Conservation (phyloP, 495 filamentous ascomycete species). For the Aspergillus funiculosus region DNA sequence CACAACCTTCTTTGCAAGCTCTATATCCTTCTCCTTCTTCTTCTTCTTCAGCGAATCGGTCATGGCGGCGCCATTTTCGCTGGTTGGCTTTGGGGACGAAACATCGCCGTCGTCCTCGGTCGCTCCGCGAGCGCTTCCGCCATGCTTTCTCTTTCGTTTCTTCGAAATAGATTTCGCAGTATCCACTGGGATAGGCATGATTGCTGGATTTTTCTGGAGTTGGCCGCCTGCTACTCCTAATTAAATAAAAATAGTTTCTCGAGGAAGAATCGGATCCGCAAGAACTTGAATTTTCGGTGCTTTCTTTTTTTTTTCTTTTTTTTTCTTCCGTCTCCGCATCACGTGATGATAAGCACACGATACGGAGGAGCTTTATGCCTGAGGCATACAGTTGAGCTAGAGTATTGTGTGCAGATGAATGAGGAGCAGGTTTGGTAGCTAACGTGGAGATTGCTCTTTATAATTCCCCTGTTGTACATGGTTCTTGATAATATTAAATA, state of each 20-base stretch:
- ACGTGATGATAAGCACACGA: conserved; percentile 18
- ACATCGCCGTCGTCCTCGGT: conserved; percentile 11
- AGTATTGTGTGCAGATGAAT: too few species aligned
- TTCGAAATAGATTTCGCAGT: conserved; percentile 54
- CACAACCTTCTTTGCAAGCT: conserved; percentile 19
- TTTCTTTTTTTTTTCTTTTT: conserved; percentile 15
- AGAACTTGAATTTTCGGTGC: conserved; percentile 8
- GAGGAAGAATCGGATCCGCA: neutral
- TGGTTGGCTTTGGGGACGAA: conserved; percentile 11
- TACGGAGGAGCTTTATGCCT: neutral
- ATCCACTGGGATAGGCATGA: conserved; percentile 38
- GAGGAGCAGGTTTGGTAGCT: too few species aligned
- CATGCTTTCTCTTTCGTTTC: conserved; percentile 63
- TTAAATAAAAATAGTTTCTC: neutral
- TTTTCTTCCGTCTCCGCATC: conserved; percentile 12
- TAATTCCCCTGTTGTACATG: too few species aligned
- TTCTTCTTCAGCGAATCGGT: conserved; percentile 28
- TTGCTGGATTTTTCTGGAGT: conserved; percentile 10
- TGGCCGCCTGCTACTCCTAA: neutral
- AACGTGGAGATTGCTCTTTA: too few species aligned
- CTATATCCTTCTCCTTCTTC: conserved; percentile 14
- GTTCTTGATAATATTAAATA: too few species aligned
- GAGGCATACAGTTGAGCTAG: neutral
- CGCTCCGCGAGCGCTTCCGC: conserved; percentile 14
- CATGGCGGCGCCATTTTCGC: conserved; percentile 25